phyloP scores from a whole-genome alignment of 768 basidiomycete species.

The Tulasnella sp. region DNA sequence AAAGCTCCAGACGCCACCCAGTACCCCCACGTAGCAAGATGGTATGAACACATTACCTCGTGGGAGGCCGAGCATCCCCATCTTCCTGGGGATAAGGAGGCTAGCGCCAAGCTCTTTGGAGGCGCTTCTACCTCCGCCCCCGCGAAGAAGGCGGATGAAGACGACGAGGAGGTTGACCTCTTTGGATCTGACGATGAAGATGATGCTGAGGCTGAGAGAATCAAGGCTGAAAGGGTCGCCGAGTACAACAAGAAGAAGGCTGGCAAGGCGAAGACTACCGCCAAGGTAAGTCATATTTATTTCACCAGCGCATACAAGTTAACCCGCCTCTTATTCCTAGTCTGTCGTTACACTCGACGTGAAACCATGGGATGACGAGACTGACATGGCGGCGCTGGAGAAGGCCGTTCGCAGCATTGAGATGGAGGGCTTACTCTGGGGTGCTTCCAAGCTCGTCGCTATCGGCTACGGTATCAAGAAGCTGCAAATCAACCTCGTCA shows the following conservation, averaged over 20 bases:
- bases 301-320: conserved; percentile 1
- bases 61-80: conserved; percentile 65
- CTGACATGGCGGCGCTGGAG: conserved; percentile 87
- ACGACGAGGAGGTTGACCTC: conserved; percentile 72
- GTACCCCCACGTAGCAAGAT: conserved; percentile 68
- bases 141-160: conserved; percentile 38
- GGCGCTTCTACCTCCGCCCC: conserved; percentile 30
- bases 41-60: conserved; percentile 92
- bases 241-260: conserved; percentile 93
- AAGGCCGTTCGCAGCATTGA: conserved; percentile 72
- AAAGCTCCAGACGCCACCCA: conserved; percentile 51
- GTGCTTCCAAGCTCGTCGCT: conserved; percentile 81
- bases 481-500: conserved; percentile 58
- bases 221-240: conserved; percentile 89
- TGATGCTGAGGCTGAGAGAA: conserved; percentile 70
- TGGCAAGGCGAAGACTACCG: conserved; percentile 71
- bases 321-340: conserved; percentile 32
- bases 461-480: conserved; percentile 93
- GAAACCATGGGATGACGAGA: conserved; percentile 99
- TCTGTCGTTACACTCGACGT: conserved; percentile 97
- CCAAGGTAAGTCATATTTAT: conserved; percentile 50
- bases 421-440: conserved; percentile 90
- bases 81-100: conserved; percentile 77
- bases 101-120: conserved; percentile 60
- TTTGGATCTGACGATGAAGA: conserved; percentile 79